Percentiles rank a stretch among this genome's conserved stretches.
Conservation (phyloP, 140 eudicot genomes). For the Oenanthe javanica region DNA sequence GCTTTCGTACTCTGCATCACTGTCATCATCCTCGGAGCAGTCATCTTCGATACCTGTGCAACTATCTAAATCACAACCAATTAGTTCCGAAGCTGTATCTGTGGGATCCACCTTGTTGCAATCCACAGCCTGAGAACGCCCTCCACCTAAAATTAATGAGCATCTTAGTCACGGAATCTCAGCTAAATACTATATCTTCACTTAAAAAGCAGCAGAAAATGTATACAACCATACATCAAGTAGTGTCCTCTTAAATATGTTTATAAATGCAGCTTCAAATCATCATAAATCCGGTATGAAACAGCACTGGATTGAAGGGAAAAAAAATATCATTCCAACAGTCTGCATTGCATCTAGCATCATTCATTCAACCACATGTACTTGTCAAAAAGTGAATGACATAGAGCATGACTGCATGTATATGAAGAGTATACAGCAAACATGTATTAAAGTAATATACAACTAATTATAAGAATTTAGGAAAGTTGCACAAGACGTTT, state of each 20-base stretch:
- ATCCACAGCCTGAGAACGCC: conserved; percentile 15
- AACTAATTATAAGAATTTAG: background rate
- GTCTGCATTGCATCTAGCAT: background rate
- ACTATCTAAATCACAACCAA: conserved; percentile 22
- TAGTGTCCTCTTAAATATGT: background rate
- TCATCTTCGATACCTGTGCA: conserved; percentile 38
- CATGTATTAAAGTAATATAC: background rate
- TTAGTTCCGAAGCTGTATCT: conserved; percentile 17
- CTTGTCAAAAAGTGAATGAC: background rate
- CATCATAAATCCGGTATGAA: background rate
- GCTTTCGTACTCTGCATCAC: conserved; percentile 64
- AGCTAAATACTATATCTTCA: background rate
- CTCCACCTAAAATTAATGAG: conserved; percentile 34
- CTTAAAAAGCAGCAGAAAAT: background rate
- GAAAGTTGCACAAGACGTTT: background rate
- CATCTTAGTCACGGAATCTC: conserved; percentile 6
- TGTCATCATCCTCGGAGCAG: conserved; percentile 51
- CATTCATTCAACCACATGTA: background rate
- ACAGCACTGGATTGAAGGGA: background rate
- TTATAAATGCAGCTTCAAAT: background rate
- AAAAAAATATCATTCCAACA: background rate
- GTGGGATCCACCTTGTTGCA: conserved; percentile 16
- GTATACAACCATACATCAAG: background rate
- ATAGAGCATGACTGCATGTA: background rate
- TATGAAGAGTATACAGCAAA: background rate